Conservation (phyloP, 1,284 basidiomycete species). For the Gomphus bonarii region DNA sequence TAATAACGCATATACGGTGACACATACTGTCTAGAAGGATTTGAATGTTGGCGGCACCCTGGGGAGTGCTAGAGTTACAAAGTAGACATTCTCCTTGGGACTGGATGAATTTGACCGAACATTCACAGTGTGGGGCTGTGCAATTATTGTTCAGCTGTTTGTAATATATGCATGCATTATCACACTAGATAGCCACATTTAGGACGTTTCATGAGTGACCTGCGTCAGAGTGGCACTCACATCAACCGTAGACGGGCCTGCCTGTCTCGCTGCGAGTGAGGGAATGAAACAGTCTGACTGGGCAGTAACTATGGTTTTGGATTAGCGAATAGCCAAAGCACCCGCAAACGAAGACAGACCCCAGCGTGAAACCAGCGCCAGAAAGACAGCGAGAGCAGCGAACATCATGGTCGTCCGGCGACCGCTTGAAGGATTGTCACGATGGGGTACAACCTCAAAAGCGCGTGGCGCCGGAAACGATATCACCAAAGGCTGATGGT, state of each 20-base stretch:
- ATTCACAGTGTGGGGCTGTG: neutral
- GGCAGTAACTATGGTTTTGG: neutral
- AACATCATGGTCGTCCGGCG: too few species aligned
- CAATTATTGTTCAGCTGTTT: neutral
- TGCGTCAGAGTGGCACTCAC: neutral
- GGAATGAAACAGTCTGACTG: neutral
- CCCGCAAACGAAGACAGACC: too few species aligned
- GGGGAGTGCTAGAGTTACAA: neutral
- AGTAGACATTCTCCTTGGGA: conserved; percentile 3
- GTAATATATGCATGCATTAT: neutral
- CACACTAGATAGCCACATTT: neutral
- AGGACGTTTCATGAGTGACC: too few species aligned
- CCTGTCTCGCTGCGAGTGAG: neutral
- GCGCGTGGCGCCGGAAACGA: too few species aligned
- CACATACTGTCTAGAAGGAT: conserved; percentile 5
- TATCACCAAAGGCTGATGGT: too few species aligned
- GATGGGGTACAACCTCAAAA: too few species aligned
- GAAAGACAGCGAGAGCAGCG: too few species aligned
- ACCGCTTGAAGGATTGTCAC: too few species aligned
- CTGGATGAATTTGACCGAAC: neutral
- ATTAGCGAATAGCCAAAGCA: neutral
- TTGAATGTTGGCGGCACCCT: neutral
- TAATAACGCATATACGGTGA: neutral
- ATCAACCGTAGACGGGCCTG: neutral
- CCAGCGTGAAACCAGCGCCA: too few species aligned